Percentiles rank a stretch among this genome's conserved stretches.
Evolutionary conservation across 345 rosid species (phyloP).

Genomic region (Eucalyptus urophylla): DNA sequence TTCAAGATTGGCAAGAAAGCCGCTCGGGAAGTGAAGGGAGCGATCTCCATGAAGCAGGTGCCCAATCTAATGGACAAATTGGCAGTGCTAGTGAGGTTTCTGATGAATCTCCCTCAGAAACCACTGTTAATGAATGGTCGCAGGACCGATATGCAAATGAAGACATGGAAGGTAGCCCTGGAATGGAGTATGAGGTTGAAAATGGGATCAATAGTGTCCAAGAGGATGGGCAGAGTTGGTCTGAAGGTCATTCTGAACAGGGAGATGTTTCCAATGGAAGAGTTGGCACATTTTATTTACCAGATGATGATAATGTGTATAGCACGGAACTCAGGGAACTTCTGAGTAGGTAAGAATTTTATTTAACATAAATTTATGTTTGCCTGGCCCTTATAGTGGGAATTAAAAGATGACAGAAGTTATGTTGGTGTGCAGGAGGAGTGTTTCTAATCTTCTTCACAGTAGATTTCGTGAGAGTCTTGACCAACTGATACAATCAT

Average conservation of each 20-base stretch:
- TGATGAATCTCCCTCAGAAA: conserved; percentile 18
- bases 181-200: conserved; percentile 23
- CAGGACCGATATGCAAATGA: conserved; percentile 18
- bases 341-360: conserved; percentile 47
- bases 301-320: conserved; percentile 53
- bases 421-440: conserved; percentile 50
- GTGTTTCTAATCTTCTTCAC: conserved; percentile 83
- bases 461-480: conserved; percentile 91
- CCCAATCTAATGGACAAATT: conserved; percentile 26
- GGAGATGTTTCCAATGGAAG: conserved; percentile 31
- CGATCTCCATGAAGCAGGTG: conserved; percentile 20
- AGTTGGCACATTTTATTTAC: conserved; percentile 32
- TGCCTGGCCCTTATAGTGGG: neutral
- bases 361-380: neutral
- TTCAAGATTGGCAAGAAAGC: conserved; percentile 20
- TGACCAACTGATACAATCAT: conserved; percentile 72
- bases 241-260: conserved; percentile 35
- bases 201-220: conserved; percentile 27
- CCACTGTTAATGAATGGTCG: conserved; percentile 20
- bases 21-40: conserved; percentile 25
- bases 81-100: conserved; percentile 19
- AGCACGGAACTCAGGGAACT: conserved; percentile 77
- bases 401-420: neutral
- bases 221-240: conserved; percentile 49
- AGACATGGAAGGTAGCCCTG: conserved; percentile 19